These are phyloP conservation scores for Neurospora crassa DNA, from an alignment of 2,329 filamentous ascomycete species.

Conservation along the genomic window DNA sequence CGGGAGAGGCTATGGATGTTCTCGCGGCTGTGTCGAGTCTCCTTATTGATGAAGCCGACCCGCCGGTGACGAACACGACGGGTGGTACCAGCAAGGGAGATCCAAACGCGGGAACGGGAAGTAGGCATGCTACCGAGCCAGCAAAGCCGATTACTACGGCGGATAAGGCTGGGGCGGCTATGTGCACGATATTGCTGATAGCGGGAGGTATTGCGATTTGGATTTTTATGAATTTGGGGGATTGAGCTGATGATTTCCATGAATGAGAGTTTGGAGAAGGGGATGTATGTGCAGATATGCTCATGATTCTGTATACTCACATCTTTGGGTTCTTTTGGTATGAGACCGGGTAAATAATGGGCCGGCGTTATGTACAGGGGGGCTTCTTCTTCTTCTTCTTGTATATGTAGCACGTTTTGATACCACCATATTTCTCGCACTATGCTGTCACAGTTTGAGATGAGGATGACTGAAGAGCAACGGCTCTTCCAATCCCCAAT, in stretches of 20 bases:
- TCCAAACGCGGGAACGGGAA: constrained; percentile 25
- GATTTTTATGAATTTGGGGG: constrained; percentile 36
- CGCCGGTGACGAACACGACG: constrained; percentile 35
- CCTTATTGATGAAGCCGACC: constrained; percentile 32
- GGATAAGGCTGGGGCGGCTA: constrained; percentile 38
- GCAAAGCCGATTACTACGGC: constrained; percentile 31
- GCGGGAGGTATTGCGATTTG: constrained; percentile 31
- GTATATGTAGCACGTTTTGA: not conserved
- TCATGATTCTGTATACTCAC: not conserved
- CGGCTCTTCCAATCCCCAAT: too few species aligned
- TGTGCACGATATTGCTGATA: constrained; percentile 39
- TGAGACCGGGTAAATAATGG: not conserved
- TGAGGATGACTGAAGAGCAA: not conserved
- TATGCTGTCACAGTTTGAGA: not conserved
- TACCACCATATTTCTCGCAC: not conserved
- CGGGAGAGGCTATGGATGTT: constrained; percentile 49
- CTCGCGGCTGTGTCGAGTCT: constrained; percentile 44
- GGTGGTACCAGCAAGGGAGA: constrained; percentile 41
- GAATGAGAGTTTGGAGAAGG: not conserved
- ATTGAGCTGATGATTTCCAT: constrained; percentile 7
- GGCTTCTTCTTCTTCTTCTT: not conserved
- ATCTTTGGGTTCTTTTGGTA: not conserved
- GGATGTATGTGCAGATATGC: not conserved
- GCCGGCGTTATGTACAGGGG: not conserved
- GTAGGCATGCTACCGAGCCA: constrained; percentile 5